Evolutionary conservation across 2,329 filamentous ascomycete species (phyloP), one percentile per base, ranked within the genome.

Genomic region (Paecilomyces dactylethromorphus): DNA sequence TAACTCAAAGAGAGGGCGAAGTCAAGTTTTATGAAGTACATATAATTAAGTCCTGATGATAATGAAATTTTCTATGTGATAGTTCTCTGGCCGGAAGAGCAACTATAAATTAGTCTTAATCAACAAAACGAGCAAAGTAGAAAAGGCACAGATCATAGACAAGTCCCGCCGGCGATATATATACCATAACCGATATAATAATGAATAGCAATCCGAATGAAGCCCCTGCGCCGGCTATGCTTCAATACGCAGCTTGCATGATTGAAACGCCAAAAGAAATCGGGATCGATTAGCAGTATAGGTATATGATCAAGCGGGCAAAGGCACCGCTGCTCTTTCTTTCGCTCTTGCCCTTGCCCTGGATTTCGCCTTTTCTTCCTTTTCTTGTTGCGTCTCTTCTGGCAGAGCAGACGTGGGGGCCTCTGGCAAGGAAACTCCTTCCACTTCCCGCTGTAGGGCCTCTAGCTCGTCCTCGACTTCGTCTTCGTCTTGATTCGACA

Each of bases 391-490:
- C 13, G 63, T 35, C 22, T 69, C 65, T 57, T 68, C 68, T 22
- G 68, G 68, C 6, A 73, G 63, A 32, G 66, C 63, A 3, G 70
- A 64, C n/a, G 65, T 68, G 13, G 78, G 77, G n/a, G 64, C 71
- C 63, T 73, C 68, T 11, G 78, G 77, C 24, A 79, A 63, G 18
- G 68, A 65, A 35, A 66, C 62, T 7, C 71, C 72, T 24, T 67
- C 63, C 31, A 86, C 73, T 69, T 92, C 86, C 49, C 80, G 81
- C 73, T 92, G 89, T 64, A 99, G 81, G 1, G 87, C 88, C 58
- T 90, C 91, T 56, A 99, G 80, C 77, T 99, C 94, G 69, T 97
- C 92, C 72, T 99, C 94, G 33, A 99, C 94, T 69, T 97, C 94
- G 70, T 97, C 93, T 74, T 99, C 94, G 75, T 99, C 94, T 68